Base-by-base conservation (phyloP, 805 yeast genomes). In the Pachysolen tannophilus region DNA sequence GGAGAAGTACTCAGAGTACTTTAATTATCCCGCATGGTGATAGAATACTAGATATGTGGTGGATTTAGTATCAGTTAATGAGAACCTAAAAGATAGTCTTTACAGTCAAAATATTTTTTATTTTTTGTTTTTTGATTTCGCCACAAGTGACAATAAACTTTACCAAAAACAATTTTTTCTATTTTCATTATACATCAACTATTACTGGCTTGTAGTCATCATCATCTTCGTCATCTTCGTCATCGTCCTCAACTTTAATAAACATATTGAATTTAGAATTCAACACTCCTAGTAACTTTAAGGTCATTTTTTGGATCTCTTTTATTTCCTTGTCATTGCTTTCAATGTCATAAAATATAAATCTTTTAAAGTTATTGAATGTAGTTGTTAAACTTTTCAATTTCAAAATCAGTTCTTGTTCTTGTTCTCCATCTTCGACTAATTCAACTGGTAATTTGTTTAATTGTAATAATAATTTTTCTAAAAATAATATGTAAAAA, bases 381-480 rank as follows among this genome's bases (percentile, higher is more conserved):
- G 14, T 15, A 8, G 16, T 25, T 30, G 10, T 8, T 20, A 21
- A 19, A 30, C 34, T 35, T 11, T 26, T 27, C 8, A 38, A 31
- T 13, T 38, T 34, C 16, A 34, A 27, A 4, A 38, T 27, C 8
- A 31, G 34, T 8, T 37, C 40, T 8, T 25, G 8, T 5, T 32
- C 36, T 11, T 25, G 10, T 5, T 32, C 40, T 11, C 30, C 26
- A 13, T 32, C 28, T 13, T 29, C 34, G 13, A 39, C 39, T 11
- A 32, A 32, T 6, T 35, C 35, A 10, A 2, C 10, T 4, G 30
- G 19, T 8, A 39, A 13, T n/a, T 29, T 36, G 6, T 47, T 43
- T 9, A 75, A 44, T 44, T 75, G 79, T 1, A 34, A 11, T 4
- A 38, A 39, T 5, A 73, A 35, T 1, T 55, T 9, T 0, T 37